Base-by-base conservation (phyloP, 805 yeast genomes). In the Candida ficus region DNA sequence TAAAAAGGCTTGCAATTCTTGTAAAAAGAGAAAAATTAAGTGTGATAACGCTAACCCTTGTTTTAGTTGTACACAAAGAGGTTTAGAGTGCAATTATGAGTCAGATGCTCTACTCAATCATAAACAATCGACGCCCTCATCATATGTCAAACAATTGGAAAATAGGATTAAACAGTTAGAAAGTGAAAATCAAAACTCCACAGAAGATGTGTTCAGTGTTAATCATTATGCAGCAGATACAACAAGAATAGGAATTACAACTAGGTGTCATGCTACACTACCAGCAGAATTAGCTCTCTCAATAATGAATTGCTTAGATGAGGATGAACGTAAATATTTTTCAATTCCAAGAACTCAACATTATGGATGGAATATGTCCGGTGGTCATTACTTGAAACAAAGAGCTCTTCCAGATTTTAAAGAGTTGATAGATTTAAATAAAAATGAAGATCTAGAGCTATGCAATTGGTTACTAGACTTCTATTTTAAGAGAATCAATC, bases 311-410 rank as follows among this genome's bases (percentile, higher is more conserved):
- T 46, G 62, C 27, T 60, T 76, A 9, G 47, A 61, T 7, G 58
- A 58, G 7, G 64, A 61, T 41, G 57, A 60, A 33, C n/a, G 37
- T 3, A 48, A 56, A 18, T 50, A 60, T 11, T 63, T 76, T 11
- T 51, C 58, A 13, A 44, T 71, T 12, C 83, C 83, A 5, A 57
- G 83, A 33, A 61, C 68, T 14, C 82, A 78, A 52, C 71, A 67
- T 37, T 79, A 75, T 49, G 83, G 82, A 13, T 79, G 83, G 83
- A 79, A 79, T 53, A 61, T 78, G 74, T 63, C 72, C 14, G 84
- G 84, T 1, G 68, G 68, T 22, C 72, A 70, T 49, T 79, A 75
- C 51, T 45, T 76, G 14, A 46, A 45, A 29, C 73, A 73, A 19
- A 38, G 53, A 12, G 57, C 53, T 4, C 40, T 54, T 11, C 68